A percentile compares a stretch with the other conserved stretches of the same genome.
phyloP scores from a whole-genome alignment of 768 basidiomycete species.

The Kwoniella sp. region DNA sequence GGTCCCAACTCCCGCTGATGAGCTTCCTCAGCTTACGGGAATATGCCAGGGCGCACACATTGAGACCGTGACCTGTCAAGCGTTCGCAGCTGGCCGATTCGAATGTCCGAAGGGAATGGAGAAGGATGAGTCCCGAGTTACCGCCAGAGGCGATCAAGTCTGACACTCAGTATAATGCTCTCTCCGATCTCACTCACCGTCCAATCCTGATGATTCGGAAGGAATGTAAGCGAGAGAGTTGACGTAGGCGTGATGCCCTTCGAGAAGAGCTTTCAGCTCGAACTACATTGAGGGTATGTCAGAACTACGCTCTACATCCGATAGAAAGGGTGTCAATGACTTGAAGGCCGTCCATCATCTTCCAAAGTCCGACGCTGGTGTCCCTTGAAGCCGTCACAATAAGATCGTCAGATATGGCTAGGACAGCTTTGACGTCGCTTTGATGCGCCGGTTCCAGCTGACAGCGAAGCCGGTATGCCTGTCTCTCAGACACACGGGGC shows the following conservation, averaged over 20 bases:
- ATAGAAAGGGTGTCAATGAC: background rate
- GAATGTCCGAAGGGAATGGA: conserved; percentile 33
- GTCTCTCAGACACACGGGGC: background rate
- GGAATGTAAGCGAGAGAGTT: conserved; percentile 49
- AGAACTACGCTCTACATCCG: too few species aligned
- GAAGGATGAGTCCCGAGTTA: conserved; percentile 44
- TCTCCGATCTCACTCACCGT: background rate
- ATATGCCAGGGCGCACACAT: conserved; percentile 43
- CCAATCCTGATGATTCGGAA: background rate
- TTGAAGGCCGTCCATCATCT: background rate
- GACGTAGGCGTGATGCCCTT: conserved; percentile 48
- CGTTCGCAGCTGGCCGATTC: conserved; percentile 30
- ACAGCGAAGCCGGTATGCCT: conserved; percentile 20
- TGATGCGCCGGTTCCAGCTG: conserved; percentile 31
- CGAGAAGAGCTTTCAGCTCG: conserved; percentile 27
- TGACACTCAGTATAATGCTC: conserved; percentile 5
- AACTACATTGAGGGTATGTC: conserved; percentile 15
- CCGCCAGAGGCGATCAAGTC: conserved; percentile 39
- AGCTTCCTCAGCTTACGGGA: conserved; percentile 29
- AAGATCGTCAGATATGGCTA: conserved; percentile 25
- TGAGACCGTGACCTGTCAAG: conserved; percentile 41
- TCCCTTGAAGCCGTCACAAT: conserved; percentile 44
- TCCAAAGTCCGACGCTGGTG: conserved; percentile 40
- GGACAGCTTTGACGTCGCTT: conserved; percentile 45
- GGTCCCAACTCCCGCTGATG: conserved; percentile 54